Base-by-base conservation (phyloP, 805 yeast species). In the Candida piceae region DNA sequence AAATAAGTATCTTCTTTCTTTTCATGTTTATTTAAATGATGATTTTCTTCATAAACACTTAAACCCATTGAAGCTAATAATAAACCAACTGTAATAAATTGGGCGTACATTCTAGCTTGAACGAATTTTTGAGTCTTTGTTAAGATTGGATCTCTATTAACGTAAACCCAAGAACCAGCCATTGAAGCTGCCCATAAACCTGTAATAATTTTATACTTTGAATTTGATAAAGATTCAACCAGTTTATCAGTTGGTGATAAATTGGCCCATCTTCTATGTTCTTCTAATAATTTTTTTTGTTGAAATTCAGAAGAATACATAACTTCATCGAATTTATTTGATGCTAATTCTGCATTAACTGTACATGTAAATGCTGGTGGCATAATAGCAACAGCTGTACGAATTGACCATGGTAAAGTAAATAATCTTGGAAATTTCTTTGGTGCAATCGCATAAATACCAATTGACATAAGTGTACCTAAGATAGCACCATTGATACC, bases 51-150 rank as follows among this genome's bases (percentile, higher is more conserved):
- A 45, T 76, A 80, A 62, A 78, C 71, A 31, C 80, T 69, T 46
- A 80, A 62, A 35, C 78, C 78, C 52, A 86, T 72, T 0, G 93
- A 76, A 16, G 79, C 87, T 37, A 85, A 60, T 46, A 85, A 63
- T 43, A 85, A 63, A 9, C 73, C 72, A 36, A 86, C 88, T 2
- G 95, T 83, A 37, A 84, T 62, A 46, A 82, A 84, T 61, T 86
- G 95, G 9, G 95, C 95, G 56, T 85, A 85, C 84, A 85, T 85
- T 74, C 95, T 79, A 22, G 94, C 94, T 57, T 82, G 89, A 23
- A 83, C 93, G 33, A 84, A 76, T 59, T 84, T 86, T 64, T 86
- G 95, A 5, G 93, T 64, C 45, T 69, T 72, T 37, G 85, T 74
- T 81, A 86, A 73, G 56, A 78, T 66, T 45, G 78, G 80, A 58